A percentile compares a stretch with the other conserved stretches of the same genome.
Conservation (phyloP, 768 basidiomycete species). For the Paxillus involutus region DNA sequence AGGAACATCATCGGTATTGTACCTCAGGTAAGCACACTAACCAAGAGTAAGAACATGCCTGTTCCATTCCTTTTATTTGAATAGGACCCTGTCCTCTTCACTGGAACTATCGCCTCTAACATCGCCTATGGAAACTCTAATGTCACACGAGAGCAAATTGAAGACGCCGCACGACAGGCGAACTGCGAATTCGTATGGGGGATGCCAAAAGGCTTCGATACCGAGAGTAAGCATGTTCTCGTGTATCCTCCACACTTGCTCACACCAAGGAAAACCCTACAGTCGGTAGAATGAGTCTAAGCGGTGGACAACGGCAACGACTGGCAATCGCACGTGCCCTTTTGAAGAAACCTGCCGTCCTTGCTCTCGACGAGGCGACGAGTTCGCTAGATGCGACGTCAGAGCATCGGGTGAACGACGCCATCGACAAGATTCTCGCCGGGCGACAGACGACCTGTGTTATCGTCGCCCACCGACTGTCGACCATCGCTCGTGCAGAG, state of each 20-base stretch:
- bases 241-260: constrained; percentile 37
- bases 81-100: constrained; percentile 83
- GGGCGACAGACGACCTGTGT: constrained; percentile 82
- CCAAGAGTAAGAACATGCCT: not conserved
- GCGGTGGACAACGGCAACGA: constrained; percentile 78
- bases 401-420: constrained; percentile 82
- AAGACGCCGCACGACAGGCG: constrained; percentile 84
- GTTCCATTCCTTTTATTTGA: not conserved
- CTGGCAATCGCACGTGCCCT: constrained; percentile 85
- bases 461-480: constrained; percentile 87
- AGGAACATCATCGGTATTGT: constrained; percentile 89
- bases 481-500: constrained; percentile 88
- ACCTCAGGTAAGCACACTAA: constrained; percentile 57
- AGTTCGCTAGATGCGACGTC: constrained; percentile 87
- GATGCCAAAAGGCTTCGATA: constrained; percentile 93
- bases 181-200: constrained; percentile 97
- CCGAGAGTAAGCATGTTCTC: constrained; percentile 61
- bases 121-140: constrained; percentile 83
- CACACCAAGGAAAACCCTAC: not conserved
- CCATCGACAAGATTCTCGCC: constrained; percentile 83
- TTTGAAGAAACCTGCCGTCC: constrained; percentile 82
- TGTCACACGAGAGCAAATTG: constrained; percentile 80
- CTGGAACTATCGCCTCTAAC: constrained; percentile 92
- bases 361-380: constrained; percentile 89
- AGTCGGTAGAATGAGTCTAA: constrained; percentile 30